Base-by-base conservation (phyloP, 495 filamentous ascomycete genomes). In the Aeminium ludgeri region DNA sequence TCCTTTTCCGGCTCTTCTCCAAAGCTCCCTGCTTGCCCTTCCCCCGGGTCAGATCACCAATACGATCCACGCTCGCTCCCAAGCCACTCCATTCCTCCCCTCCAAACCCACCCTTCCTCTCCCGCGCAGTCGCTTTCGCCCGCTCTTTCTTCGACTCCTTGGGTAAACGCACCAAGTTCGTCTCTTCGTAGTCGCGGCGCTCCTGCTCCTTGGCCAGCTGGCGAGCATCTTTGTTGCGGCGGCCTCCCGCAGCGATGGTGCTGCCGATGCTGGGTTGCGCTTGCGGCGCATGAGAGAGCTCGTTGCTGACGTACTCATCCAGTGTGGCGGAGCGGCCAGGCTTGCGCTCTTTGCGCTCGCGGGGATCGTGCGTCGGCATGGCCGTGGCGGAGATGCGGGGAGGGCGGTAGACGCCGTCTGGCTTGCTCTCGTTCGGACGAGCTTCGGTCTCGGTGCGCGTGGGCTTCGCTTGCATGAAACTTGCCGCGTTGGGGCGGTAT, bases 101-200 rank as follows among this genome's bases (percentile, higher is more conserved):
- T 74, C 80, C 30, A 86, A 67, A 52, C 11, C 41, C 41, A 30
- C 43, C 44, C 5, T 33, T 36, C 30, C 20, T 33, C 3, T 47
- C 40, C 30, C 45, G 70, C 64, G 51, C 76, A 72, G 16, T 82
- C 73, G 55, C 82, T 80, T 52, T 69, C 61, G 34, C 80, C 70
- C 71, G 74, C 13, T 78, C 83, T 76, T 86, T 84, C 18, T 75
- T 85, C 38, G 78, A 77, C 12, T 79, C 80, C 79, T 84, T 84
- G 27, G 86, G 73, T 32, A 89, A 59, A 18, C 86, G 65, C 2
- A 80, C 78, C 57, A 86, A 81, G 11, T 80, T 83, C n/a, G 80
- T 38, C 57, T 59, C 35, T 83, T 68, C 7, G 80, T 82, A 39
- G 78, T 80, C 62, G 82, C 77, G 77, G 79, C 38, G 40, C 44